These are phyloP conservation scores for Solanum habrochaites DNA, from an alignment of 257 asterid genomes.

Conservation along the genomic window DNA sequence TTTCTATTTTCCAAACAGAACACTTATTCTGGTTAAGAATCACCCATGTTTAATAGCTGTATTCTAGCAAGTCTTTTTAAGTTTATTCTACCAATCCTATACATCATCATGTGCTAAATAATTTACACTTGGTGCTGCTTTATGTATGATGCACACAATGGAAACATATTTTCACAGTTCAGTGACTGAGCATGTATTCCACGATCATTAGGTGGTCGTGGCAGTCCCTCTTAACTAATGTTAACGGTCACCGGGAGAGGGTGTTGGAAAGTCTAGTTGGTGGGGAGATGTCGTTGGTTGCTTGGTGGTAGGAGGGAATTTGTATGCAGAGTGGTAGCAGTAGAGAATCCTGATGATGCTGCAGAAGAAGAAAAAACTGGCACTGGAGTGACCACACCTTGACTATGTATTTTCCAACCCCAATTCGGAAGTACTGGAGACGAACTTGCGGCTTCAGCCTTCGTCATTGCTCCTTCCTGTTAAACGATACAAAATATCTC, in stretches of 20 bases:
- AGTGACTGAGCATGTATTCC: not conserved
- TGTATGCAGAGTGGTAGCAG: conserved; percentile 22
- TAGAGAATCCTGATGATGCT: conserved; percentile 98
- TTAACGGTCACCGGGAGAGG: conserved; percentile 13
- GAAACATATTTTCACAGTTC: not conserved
- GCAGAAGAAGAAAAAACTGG: conserved; percentile 49
- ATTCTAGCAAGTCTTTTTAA: not conserved
- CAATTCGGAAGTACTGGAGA: conserved; percentile 43
- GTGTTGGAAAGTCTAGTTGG: conserved; percentile 16
- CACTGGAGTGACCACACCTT: conserved; percentile 28
- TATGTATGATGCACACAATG: not conserved
- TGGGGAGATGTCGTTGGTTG: conserved; percentile 25
- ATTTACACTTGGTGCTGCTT: not conserved
- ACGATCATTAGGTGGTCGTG: not conserved
- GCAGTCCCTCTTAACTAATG: conserved; percentile 3
- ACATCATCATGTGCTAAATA: not conserved
- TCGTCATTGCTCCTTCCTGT: conserved; percentile 43
- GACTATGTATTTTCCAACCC: conserved; percentile 53
- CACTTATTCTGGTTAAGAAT: not conserved
- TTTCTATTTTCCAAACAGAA: not conserved
- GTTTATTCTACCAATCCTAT: not conserved
- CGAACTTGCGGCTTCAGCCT: conserved; percentile 29
- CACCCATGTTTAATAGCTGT: not conserved
- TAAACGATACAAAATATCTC: not conserved
- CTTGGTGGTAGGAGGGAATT: conserved; percentile 20